phyloP scores from a whole-genome alignment of 257 asterid genomes.

The Solanum microdontum region DNA sequence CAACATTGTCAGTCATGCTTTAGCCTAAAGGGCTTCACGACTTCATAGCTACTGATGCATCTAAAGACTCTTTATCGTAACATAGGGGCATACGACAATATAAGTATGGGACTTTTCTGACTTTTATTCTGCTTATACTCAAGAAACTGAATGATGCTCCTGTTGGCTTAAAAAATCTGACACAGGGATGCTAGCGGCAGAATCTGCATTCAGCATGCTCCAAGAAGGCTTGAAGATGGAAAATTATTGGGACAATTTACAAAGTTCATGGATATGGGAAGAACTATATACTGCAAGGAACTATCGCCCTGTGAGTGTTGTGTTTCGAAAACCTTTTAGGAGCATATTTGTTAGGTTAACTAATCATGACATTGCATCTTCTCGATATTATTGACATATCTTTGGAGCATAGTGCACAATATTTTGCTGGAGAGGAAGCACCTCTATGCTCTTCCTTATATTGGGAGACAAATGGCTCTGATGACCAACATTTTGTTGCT shows the following conservation, averaged over 20 bases:
- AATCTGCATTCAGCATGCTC: constrained; percentile 58
- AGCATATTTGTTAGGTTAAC: not conserved
- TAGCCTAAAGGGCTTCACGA: not conserved
- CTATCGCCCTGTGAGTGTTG: constrained; percentile 80
- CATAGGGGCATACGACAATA: not conserved
- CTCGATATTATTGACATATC: not conserved
- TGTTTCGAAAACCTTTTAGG: not conserved
- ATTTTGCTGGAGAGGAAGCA: not conserved
- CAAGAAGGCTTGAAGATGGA: constrained; percentile 51
- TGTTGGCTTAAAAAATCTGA: not conserved
- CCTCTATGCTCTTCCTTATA: not conserved
- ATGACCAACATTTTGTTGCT: not conserved
- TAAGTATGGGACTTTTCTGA: not conserved
- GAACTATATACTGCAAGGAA: constrained; percentile 86
- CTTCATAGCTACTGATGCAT: not conserved
- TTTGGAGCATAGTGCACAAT: not conserved
- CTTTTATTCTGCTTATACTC: not conserved
- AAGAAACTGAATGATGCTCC: not conserved
- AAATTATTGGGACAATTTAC: constrained; percentile 66
- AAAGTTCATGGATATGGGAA: constrained; percentile 87
- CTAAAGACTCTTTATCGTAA: not conserved
- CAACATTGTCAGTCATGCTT: not conserved
- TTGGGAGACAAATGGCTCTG: not conserved
- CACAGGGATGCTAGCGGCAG: constrained; percentile 90
- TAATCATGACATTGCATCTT: not conserved